Conservation (phyloP, 805 yeast genomes). For the Candida ficus region DNA sequence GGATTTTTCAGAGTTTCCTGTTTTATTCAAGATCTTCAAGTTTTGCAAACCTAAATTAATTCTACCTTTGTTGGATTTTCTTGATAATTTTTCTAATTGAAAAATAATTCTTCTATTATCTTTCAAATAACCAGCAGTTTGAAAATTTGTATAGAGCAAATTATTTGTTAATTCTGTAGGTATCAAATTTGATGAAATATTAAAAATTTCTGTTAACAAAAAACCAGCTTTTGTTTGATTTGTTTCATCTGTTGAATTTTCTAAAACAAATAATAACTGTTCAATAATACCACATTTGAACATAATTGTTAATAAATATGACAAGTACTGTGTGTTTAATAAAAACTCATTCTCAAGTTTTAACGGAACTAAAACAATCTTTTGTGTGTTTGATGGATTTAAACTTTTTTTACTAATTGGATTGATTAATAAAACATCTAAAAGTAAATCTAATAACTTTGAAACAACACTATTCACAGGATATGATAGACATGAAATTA, state of each 20-base stretch:
- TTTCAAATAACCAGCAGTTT: conserved; percentile 1
- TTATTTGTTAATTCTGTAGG: conserved; percentile 40
- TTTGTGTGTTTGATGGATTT: conserved; percentile 8
- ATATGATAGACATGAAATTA: conserved; percentile 57
- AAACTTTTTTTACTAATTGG: conserved; percentile 33
- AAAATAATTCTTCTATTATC: conserved; percentile 31
- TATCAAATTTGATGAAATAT: conserved; percentile 46
- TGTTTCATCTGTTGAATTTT: conserved; percentile 37
- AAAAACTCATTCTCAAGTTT: conserved; percentile 37
- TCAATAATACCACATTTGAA: conserved; percentile 50
- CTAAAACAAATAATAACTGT: conserved; percentile 38
- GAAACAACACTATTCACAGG: conserved; percentile 55
- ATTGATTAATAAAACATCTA: conserved; percentile 59
- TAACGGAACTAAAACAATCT: conserved; percentile 22
- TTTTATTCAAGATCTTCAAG: conserved; percentile 16
- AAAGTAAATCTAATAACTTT: conserved; percentile 63
- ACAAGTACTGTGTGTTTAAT: conserved; percentile 57
- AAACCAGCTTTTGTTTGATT: conserved; percentile 55
- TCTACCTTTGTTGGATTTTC: conserved; percentile 34
- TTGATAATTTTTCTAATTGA: conserved; percentile 42
- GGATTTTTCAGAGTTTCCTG: background rate
- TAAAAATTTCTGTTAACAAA: conserved; percentile 57
- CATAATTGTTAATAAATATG: conserved; percentile 53
- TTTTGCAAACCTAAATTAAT: conserved; percentile 30
- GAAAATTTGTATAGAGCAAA: conserved; percentile 1